Percentiles rank a stretch among this genome's conserved stretches.
These are phyloP conservation scores for Salix brachista DNA, from an alignment of 345 rosid genomes.

Conservation along the genomic window DNA sequence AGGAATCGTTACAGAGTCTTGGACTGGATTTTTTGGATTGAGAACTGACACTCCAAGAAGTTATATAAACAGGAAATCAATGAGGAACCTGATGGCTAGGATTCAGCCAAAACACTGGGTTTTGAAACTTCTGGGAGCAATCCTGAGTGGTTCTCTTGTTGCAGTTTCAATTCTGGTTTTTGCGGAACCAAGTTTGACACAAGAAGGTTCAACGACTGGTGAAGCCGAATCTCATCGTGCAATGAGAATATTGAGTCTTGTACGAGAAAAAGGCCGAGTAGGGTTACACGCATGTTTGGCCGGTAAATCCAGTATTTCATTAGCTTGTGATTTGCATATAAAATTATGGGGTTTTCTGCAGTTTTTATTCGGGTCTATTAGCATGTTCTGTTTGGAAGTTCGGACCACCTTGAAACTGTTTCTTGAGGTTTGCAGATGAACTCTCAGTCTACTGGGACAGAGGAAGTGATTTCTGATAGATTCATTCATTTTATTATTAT, in stretches of 20 bases:
- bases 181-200: conserved; percentile 14
- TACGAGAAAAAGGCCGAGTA: conserved; percentile 22
- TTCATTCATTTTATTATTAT: background rate
- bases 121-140: conserved; percentile 12
- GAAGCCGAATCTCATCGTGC: conserved; percentile 2
- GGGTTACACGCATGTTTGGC: conserved; percentile 45
- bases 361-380: background rate
- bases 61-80: background rate
- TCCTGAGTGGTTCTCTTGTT: conserved; percentile 11
- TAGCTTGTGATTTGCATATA: background rate
- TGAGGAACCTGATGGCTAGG: conserved; percentile 16
- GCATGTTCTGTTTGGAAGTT: background rate
- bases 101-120: background rate
- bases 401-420: background rate
- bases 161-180: conserved; percentile 16
- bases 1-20: background rate
- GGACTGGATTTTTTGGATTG: background rate
- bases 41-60: background rate
- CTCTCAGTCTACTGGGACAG: background rate
- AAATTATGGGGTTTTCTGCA: background rate
- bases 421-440: background rate
- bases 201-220: conserved; percentile 2
- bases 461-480: background rate
- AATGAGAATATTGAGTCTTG: conserved; percentile 4
- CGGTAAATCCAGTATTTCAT: conserved; percentile 22